Evolutionary conservation across 306 rosid genomes (phyloP).

Genomic region (Casuarina glauca): DNA sequence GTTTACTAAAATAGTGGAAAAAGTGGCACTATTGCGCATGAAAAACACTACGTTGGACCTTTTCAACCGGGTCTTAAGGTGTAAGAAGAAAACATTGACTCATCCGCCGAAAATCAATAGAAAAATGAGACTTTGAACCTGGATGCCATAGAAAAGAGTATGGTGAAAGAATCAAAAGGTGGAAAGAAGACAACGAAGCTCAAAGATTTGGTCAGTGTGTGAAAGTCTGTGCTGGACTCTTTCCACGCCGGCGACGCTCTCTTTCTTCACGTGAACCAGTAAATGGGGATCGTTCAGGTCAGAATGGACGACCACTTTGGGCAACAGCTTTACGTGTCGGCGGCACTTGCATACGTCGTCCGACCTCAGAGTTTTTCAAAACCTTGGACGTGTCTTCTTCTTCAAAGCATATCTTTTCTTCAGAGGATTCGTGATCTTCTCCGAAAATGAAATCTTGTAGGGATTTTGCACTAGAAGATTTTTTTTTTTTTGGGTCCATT

Average conservation of each 20-base stretch:
- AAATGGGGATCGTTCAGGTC: constrained; percentile 40
- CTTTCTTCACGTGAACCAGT: neutral
- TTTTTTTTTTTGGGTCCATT: too few relatives aligned
- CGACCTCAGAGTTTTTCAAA: too few relatives aligned
- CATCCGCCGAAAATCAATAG: neutral
- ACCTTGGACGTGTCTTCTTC: too few relatives aligned
- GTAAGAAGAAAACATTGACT: constrained; percentile 1
- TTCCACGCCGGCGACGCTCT: constrained; percentile 22
- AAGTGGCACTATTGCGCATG: neutral
- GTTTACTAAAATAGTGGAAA: too few relatives aligned
- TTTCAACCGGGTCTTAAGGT: neutral
- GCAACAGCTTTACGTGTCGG: constrained; percentile 42
- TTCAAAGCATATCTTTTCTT: too few relatives aligned
- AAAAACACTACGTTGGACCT: neutral
- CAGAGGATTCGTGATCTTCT: too few relatives aligned
- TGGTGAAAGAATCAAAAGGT: neutral
- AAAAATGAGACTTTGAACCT: neutral
- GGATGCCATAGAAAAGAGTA: constrained; percentile 3
- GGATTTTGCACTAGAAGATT: too few relatives aligned
- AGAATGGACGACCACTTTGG: constrained; percentile 26
- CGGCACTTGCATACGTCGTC: too few relatives aligned
- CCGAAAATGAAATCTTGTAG: too few relatives aligned
- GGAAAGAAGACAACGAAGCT: constrained; percentile 11
- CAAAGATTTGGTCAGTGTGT: constrained; percentile 43
- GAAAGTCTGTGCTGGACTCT: constrained; percentile 26